Percentiles rank a stretch among this genome's conserved stretches.
These are phyloP conservation scores for button mushroom (Agaricus bisporus) DNA, from an alignment of 768 basidiomycete genomes.

Conservation along the genomic window DNA sequence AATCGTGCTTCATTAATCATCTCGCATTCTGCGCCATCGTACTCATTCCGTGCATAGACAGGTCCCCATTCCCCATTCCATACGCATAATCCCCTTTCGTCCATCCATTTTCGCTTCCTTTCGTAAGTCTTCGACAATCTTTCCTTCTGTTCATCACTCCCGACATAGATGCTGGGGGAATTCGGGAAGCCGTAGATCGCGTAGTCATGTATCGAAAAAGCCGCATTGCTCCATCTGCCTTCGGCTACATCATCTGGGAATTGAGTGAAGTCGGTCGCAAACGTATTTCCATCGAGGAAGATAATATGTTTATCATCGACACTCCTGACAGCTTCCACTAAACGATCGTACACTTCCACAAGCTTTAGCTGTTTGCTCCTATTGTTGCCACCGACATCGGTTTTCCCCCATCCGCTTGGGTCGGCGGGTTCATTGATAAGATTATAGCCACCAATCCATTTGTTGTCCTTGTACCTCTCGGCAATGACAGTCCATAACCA, in stretches of 20 bases:
- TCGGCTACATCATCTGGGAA: slow-evolving; percentile 51
- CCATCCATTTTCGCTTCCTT: slow-evolving; percentile 74
- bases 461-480: slow-evolving; percentile 62
- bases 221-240: slow-evolving; percentile 59
- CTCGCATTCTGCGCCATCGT: slow-evolving; percentile 59
- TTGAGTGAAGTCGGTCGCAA: slow-evolving; percentile 69
- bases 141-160: slow-evolving; percentile 44
- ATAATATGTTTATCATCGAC: slow-evolving; percentile 67
- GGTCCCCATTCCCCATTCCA: slow-evolving; percentile 87
- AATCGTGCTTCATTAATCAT: slow-evolving; percentile 60
- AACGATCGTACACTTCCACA: slow-evolving; percentile 58
- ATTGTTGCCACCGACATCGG: slow-evolving; percentile 1
- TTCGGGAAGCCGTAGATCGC: slow-evolving; percentile 66
- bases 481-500: slow-evolving; percentile 78
- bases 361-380: slow-evolving; percentile 45
- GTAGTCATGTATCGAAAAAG: slow-evolving; percentile 78
- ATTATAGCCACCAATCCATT: slow-evolving; percentile 84
- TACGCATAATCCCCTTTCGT: slow-evolving; percentile 55
- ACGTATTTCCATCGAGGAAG: slow-evolving; percentile 82
- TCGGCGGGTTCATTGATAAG: slow-evolving; percentile 80
- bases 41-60: slow-evolving; percentile 62
- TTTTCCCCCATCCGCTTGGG: slow-evolving; percentile 22
- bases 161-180: slow-evolving; percentile 51
- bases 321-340: slow-evolving; percentile 62
- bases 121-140: slow-evolving; percentile 51